These are phyloP conservation scores for Penicillium lividum DNA, from an alignment of 495 filamentous ascomycete genomes.

Conservation along the genomic window DNA sequence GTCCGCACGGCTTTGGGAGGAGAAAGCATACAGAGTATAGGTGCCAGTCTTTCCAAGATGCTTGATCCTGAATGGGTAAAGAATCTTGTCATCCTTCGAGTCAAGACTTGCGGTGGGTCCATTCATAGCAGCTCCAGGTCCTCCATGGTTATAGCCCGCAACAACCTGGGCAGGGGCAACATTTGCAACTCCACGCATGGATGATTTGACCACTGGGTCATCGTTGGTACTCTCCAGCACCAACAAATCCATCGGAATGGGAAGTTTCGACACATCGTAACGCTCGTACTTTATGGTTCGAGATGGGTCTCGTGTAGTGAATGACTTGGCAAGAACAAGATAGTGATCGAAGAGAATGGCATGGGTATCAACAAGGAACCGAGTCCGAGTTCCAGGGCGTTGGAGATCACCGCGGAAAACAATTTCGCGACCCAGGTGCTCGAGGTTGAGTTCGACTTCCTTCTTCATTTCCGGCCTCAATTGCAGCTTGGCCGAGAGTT, in stretches of 20 bases:
- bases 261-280: conserved; percentile 94
- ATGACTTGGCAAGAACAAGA: conserved; percentile 84
- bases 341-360: conserved; percentile 96
- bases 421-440: conserved; percentile 87
- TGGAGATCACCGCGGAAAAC: conserved; percentile 89
- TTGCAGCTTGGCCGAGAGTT: conserved; percentile 79
- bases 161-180: conserved; percentile 52
- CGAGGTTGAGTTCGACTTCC: conserved; percentile 80
- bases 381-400: conserved; percentile 73
- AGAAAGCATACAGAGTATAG: conserved; percentile 85
- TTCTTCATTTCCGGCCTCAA: conserved; percentile 83
- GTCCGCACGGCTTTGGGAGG: conserved; percentile 69
- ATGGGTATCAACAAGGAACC: conserved; percentile 92
- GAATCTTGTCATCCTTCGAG: conserved; percentile 71
- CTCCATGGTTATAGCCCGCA: conserved; percentile 61
- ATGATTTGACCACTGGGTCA: conserved; percentile 81
- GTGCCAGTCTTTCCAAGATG: conserved; percentile 84
- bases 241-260: conserved; percentile 95
- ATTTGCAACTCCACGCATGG: conserved; percentile 70
- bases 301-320: conserved; percentile 63
- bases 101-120: conserved; percentile 56
- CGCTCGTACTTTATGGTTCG: conserved; percentile 72
- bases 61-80: conserved; percentile 95
- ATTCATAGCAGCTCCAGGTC: conserved; percentile 54
- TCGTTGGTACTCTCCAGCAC: conserved; percentile 90